Evolutionary conservation across 208 protist species (phyloP), one percentile per base, ranked within the genome.

Genomic region (Phytomonas sp.): DNA sequence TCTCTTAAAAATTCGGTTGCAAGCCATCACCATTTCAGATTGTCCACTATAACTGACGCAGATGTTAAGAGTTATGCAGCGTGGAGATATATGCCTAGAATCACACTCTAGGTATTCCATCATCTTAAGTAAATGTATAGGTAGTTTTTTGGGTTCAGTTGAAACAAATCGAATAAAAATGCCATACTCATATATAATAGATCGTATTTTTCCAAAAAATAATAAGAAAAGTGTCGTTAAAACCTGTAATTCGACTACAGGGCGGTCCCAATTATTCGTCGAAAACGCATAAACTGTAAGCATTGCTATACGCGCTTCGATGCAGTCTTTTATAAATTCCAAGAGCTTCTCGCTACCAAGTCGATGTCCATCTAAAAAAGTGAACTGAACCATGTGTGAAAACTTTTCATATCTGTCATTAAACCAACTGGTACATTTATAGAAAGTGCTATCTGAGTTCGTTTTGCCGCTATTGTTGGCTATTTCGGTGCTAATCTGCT

Each of bases 201-300:
- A 52, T 19, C 86, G 81, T 19, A 97, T 83, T n/a, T 79, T 78
- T 19, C 88, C 79, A 73, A 94, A 92, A 67, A 88, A 94, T 70
- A 84, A 86, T 31, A 86, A 82, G 69, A 97, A 94, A 33, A 97
- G 76, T 4, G 81, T 71, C 84, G 94, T 92, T 16, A 97, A 69
- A 66, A 88, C 87, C 49, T 93, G 80, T 29, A 97, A 79, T 67
- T 97, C 92, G 7, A 81, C 73, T 23, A 70, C 34, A 0, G 83
- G 67, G 8, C 92, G 80, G n/a, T 76, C 63, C 90, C 92, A 97
- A 77, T 97, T 97, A 69, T 97, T 88, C 0, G 84, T 93, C 1
- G 92, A 97, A 65, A 97, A 97, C 5, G 92, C 89, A 78, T 95
- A 97, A 11, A 94, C 88, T 0, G 86, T 97, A 31, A 97, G 66